Evolutionary conservation across 306 rosid genomes (phyloP), one percentile per base, ranked within the genome.

Genomic region (Luffa acutangula): DNA sequence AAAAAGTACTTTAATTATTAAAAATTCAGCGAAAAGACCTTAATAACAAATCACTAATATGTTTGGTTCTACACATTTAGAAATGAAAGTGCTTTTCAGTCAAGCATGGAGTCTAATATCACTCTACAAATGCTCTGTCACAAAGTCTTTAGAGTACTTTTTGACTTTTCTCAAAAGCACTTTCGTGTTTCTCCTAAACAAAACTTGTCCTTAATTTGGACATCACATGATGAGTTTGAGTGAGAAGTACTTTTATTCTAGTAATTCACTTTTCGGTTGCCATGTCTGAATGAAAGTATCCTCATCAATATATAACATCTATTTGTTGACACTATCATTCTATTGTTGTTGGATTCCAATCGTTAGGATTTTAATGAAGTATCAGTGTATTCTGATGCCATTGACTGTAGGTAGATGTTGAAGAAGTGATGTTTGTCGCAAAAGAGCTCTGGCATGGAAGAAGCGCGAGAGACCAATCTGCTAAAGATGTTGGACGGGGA

Each of bases 391-490:
- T 78, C 12, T 64, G 10, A 80, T 31, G 18, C 54, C 59, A 60
- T 65, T 82, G 75, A 39, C 83, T 78, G 8, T 83, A 94, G 98
- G 97, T 92, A 51, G 98, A 94, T 84, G 92, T 87, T 72, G 97
- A 92, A 82, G 98, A 94, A 85, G 98, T 94, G 85, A 91, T 87
- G 97, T 92, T 91, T 81, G 78, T 94, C 77, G 89, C 82, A 64
- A 94, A 94, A 90, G 98, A 94, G 84, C 85, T 94, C 81, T 94
- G 98, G 98, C 92, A 88, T 37, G 97, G 98, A 85, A 88, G 97
- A 85, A 92, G 97, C 83, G 97, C 93, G 3, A 94, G 91, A 85
- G 97, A 92, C 58, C 88, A 84, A 76, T 78, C 56, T 67, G 87
- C 81, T 21, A 92, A 83, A 89, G 92, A 92, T 80, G 91, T 91